Conservation (phyloP, 148 eudicot genomes). For the Salicornia ramosissima region DNA sequence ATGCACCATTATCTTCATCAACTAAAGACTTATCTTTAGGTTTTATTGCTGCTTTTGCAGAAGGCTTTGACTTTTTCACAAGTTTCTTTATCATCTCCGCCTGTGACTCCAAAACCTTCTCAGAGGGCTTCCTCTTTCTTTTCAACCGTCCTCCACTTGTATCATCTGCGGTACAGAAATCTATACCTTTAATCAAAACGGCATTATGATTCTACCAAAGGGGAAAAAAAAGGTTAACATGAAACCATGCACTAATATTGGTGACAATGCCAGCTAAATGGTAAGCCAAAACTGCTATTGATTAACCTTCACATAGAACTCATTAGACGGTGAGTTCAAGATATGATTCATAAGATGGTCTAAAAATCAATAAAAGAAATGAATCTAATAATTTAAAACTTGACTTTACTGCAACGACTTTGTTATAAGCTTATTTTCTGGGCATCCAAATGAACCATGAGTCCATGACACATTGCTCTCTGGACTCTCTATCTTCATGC, state of each 20-base stretch:
- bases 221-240: background rate
- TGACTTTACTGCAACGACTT: too few relatives aligned
- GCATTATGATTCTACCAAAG: background rate
- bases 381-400: too few relatives aligned
- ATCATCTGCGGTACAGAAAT: conserved; percentile 67
- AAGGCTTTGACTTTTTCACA: conserved; percentile 28
- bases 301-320: background rate
- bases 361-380: too few relatives aligned
- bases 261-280: background rate
- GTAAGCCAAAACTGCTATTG: background rate
- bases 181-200: conserved; percentile 38
- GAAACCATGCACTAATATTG: background rate
- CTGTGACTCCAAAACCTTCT: conserved; percentile 66
- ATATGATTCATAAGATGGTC: too few relatives aligned
- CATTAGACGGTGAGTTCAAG: too few relatives aligned
- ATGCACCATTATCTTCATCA: conserved; percentile 19
- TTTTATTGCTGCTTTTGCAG: conserved; percentile 26
- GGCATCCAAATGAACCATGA: too few relatives aligned
- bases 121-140: conserved; percentile 81
- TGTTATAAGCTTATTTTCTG: too few relatives aligned
- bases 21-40: conserved; percentile 25
- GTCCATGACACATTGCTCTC: too few relatives aligned
- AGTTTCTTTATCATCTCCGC: conserved; percentile 67
- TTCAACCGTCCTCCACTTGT: conserved; percentile 47
- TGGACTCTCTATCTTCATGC: too few relatives aligned